Evolutionary conservation across 2,329 filamentous ascomycete genomes (phyloP).

Genomic region (Geoglossum cookeanum): DNA sequence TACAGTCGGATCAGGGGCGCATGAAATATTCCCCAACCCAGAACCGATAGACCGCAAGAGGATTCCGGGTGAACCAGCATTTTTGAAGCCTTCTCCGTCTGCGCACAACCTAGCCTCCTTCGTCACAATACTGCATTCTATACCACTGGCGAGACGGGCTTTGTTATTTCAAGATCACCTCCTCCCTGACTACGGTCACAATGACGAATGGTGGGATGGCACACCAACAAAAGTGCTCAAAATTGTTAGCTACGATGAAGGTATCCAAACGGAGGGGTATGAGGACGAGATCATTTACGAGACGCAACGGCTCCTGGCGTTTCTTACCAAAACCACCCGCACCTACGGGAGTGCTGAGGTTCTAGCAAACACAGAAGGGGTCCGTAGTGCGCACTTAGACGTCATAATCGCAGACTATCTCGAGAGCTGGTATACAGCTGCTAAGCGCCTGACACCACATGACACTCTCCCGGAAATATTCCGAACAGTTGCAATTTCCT

Average conservation of each 20-base stretch:
- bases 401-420: constrained; percentile 26
- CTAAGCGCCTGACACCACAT: constrained; percentile 17
- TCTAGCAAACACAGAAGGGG: constrained; percentile 25
- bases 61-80: constrained; percentile 30
- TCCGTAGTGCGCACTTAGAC: constrained; percentile 18
- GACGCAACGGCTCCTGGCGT: constrained; percentile 40
- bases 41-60: constrained; percentile 30
- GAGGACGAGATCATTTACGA: constrained; percentile 32
- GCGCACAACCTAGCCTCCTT: constrained; percentile 36
- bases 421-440: constrained; percentile 28
- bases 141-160: constrained; percentile 37
- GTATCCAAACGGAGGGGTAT: constrained; percentile 17
- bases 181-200: constrained; percentile 32
- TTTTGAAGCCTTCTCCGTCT: constrained; percentile 35
- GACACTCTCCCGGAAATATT: constrained; percentile 10
- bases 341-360: constrained; percentile 37
- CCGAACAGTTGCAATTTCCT: background rate
- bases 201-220: constrained; percentile 44
- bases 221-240: constrained; percentile 29
- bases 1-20: constrained; percentile 23
- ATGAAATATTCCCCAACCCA: constrained; percentile 35
- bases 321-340: constrained; percentile 36
- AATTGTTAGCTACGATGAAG: constrained; percentile 26
- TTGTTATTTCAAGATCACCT: constrained; percentile 29
- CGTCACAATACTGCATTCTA: constrained; percentile 41